Conservation (phyloP, 257 asterid species). For the Ballota nigra region DNA sequence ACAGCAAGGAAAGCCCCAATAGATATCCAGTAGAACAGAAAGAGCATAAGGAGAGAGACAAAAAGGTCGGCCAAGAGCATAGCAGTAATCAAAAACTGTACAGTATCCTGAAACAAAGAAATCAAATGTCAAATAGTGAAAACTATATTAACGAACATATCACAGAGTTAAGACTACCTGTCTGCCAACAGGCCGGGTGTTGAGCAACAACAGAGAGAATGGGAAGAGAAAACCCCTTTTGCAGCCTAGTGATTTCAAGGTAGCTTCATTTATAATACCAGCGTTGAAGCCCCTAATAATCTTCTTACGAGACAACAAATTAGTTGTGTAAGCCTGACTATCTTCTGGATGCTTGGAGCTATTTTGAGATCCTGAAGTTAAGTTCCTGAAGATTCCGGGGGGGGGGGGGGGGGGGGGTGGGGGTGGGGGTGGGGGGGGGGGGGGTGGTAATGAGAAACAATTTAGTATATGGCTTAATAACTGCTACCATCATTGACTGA, state of each 20-base stretch:
- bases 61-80: constrained; percentile 87
- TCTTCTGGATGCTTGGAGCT: constrained; percentile 47
- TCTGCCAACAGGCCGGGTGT: constrained; percentile 91
- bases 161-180: constrained; percentile 53
- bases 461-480: constrained; percentile 7
- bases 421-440: background rate
- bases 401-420: no score
- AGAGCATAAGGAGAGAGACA: constrained; percentile 76
- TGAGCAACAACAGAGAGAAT: constrained; percentile 72
- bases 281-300: constrained; percentile 80
- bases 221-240: constrained; percentile 74
- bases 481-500: background rate
- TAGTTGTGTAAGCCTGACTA: constrained; percentile 46
- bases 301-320: constrained; percentile 64
- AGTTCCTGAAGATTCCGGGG: constrained; percentile 59
- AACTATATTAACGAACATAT: constrained; percentile 18
- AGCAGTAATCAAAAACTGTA: constrained; percentile 77
- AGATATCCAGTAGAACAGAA: constrained; percentile 86
- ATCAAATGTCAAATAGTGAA: constrained; percentile 30
- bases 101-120: constrained; percentile 75
- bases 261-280: constrained; percentile 73
- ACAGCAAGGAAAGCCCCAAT: constrained; percentile 89
- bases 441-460: background rate
- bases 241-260: constrained; percentile 64
- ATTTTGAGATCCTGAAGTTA: constrained; percentile 38